A percentile compares a stretch with the other conserved stretches of the same genome.
Conservation (phyloP, 371 early-diverging fungal species). For the Mortierella sp. region DNA sequence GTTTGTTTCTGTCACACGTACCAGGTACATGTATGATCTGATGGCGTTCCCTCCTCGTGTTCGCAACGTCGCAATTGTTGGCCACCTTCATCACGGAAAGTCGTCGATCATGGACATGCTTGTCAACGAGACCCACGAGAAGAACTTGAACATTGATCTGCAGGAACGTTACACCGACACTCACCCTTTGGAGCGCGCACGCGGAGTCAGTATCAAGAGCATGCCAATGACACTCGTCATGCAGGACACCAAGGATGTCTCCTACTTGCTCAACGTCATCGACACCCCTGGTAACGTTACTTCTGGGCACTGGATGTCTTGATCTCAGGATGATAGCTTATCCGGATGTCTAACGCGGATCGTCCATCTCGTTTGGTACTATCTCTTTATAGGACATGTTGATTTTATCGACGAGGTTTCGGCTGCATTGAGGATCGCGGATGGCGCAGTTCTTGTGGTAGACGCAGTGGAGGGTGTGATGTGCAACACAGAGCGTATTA, state of each 20-base stretch:
- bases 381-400: slow-evolving; percentile 78
- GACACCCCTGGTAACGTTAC: slow-evolving; percentile 90
- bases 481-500: slow-evolving; percentile 93
- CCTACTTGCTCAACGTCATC: slow-evolving; percentile 89
- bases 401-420: slow-evolving; percentile 96
- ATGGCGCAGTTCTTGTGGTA: slow-evolving; percentile 96
- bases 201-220: slow-evolving; percentile 92
- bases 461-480: slow-evolving; percentile 98
- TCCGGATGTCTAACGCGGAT: not conserved
- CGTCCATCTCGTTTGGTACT: not conserved
- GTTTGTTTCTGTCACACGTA: not conserved
- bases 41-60: slow-evolving; percentile 85
- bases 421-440: slow-evolving; percentile 88
- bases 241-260: slow-evolving; percentile 89
- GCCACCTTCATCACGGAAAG: slow-evolving; percentile 98
- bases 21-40: slow-evolving; percentile 89
- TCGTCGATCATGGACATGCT: slow-evolving; percentile 95
- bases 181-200: slow-evolving; percentile 91
- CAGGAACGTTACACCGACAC: slow-evolving; percentile 93
- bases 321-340: not conserved
- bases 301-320: not conserved
- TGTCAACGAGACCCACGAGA: slow-evolving; percentile 88
- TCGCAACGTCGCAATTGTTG: slow-evolving; percentile 93
- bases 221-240: slow-evolving; percentile 95
- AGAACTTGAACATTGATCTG: slow-evolving; percentile 70